Base-by-base conservation (phyloP, 441 rosid species). In the Viola pubescens region DNA sequence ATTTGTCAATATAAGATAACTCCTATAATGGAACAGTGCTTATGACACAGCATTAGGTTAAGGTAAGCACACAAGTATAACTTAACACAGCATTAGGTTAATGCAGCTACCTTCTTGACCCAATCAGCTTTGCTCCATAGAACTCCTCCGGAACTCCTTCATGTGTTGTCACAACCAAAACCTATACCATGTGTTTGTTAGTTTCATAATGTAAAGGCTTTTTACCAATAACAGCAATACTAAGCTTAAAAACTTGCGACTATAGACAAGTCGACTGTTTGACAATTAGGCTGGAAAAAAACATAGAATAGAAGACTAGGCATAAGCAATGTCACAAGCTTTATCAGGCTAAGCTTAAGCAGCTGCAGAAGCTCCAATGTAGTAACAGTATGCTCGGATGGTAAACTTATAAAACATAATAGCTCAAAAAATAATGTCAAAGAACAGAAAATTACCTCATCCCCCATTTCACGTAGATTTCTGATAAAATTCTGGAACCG, bases 91-190 rank as follows among this genome's bases (percentile, higher is more conserved):
- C 34, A 58, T 63, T 49, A 43, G 54, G 42, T 16, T 55, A 49
- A 44, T 7, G 59, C 56, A 53, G 58, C 51, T 67, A 89, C 97
- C 98, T 91, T 55, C 87, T 68, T 55, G 98, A 92, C 65, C 98
- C 98, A 55, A 89, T 92, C 81, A 82, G 73, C 75, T 82, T 89
- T 44, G 98, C 97, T 67, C 98, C 98, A 70, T 92, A 84, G 63
- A 92, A 92, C 77, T 92, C 97, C 52, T 78, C 70, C 0, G 98
- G 97, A 43, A 92, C 98, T 73, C 98, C 98, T 82, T 92, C 96
- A 59, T 92, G 97, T 60, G 98, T 92, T 4, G 98, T 92, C 62
- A 92, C 94, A 7, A 92, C 97, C 79, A 92, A 75, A 66, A 89
- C 98, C 98, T 92, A 67, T 52, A 40, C 42, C 42, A 66, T 14